phyloP scores from a whole-genome alignment of 768 basidiomycete species.

The Lepiota venenata region DNA sequence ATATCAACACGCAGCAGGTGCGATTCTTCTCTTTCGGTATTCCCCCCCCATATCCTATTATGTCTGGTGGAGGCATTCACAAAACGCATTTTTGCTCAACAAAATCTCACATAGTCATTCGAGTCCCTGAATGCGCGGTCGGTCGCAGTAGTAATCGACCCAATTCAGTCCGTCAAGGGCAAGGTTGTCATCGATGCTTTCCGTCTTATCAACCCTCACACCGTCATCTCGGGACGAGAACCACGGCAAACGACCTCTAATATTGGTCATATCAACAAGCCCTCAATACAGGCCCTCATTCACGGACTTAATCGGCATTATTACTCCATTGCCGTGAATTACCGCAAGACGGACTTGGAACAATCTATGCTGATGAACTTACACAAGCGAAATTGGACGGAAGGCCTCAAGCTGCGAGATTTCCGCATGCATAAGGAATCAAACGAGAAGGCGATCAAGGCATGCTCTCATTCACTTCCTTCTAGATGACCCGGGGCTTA shows the following conservation, averaged over 20 bases:
- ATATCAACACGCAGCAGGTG: constrained; percentile 98
- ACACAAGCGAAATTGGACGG: constrained; percentile 99
- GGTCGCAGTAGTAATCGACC: constrained; percentile 96
- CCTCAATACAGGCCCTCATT: constrained; percentile 97
- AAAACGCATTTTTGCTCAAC: not conserved
- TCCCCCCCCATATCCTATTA: constrained; percentile 7
- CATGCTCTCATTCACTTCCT: constrained; percentile 29
- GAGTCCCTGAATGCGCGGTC: constrained; percentile 91
- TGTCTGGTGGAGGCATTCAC: not conserved
- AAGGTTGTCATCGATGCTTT: constrained; percentile 99
- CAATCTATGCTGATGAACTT: constrained; percentile 99
- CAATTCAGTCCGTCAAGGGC: constrained; percentile 97
- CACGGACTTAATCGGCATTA: constrained; percentile 98
- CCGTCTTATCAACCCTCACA: constrained; percentile 90
- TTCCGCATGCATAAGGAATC: constrained; percentile 84
- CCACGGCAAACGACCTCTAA: constrained; percentile 97
- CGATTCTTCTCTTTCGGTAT: constrained; percentile 10
- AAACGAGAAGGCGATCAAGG: constrained; percentile 96
- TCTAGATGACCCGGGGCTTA: constrained; percentile 11
- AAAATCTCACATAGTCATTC: constrained; percentile 67
- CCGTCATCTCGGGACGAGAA: constrained; percentile 88
- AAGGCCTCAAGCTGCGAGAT: constrained; percentile 89
- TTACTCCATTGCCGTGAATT: constrained; percentile 96
- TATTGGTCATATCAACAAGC: constrained; percentile 98
- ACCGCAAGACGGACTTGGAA: constrained; percentile 97